Base-by-base conservation (phyloP, 2,329 filamentous ascomycete genomes). In the Ophiosphaerella narmari region DNA sequence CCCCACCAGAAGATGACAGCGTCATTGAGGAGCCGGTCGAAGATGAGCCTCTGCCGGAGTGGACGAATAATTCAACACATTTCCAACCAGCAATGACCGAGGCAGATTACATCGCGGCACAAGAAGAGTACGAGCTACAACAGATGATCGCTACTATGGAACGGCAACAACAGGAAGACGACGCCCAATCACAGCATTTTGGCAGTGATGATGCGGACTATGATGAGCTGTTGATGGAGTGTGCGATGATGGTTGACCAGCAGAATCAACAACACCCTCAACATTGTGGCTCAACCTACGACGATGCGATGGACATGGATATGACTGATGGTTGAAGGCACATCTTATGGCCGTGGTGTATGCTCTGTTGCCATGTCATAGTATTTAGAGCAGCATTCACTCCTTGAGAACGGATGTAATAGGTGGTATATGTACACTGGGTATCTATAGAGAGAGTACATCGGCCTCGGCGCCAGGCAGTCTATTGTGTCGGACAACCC, bases 221-320 rank as follows among this genome's bases (percentile, higher is more conserved):
- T 60, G 82, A 86, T 60, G 74, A 75, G 54, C 74, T 86, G 7
- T 86, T 96, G 67, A 82, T 84, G 76, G 85, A 90, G 58, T 65
- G 59, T 43, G 67, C 89, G 33, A 48, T 50, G 18, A 23, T 40
- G 7, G 71, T 84, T 43, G 77, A 81, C n/a, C 73, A 79, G 52
- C 75, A 80, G 40, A 59, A 70, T 16, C 58, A 68, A 43, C 58
- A 53, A 11, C 64, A 71, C 12, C 50, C 62, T 39, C 59, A 50
- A 14, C 24, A 14, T 1, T 18, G 34, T 11, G 24, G 48, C 31
- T n/a, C 41, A n/a, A 40, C 31, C 13, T 47, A 57, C 24, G 57
- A 57, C 33, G 60, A 70, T 42, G 66, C 62, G 57, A 73, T 74
- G 74, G 75, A 73, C 57, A 74, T 67, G 70, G 70, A 62, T 29